Evolutionary conservation across 305 asterid species (phyloP).

Genomic region (Coffea humblotiana): DNA sequence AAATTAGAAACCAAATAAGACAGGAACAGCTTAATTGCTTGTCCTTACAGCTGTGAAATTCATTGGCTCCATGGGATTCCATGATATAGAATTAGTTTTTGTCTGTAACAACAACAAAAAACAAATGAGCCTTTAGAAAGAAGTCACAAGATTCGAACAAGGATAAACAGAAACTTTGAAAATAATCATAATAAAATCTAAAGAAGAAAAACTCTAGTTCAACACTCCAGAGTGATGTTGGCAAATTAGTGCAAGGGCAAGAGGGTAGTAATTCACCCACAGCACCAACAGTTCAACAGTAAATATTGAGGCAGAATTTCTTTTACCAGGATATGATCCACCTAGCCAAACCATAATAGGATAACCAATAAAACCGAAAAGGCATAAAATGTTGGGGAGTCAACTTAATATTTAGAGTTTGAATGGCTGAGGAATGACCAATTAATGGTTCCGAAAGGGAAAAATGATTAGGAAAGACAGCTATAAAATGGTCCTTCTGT

Average conservation of each 20-base stretch:
- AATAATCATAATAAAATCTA: not conserved
- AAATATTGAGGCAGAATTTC: not conserved
- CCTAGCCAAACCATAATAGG: not conserved
- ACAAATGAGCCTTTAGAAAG: constrained; percentile 9
- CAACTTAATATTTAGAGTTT: not conserved
- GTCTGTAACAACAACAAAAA: constrained; percentile 50
- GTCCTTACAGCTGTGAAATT: constrained; percentile 92
- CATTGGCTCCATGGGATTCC: constrained; percentile 99
- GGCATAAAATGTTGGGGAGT: not conserved
- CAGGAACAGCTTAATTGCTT: constrained; percentile 8
- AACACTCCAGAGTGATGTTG: not conserved
- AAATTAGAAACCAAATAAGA: not conserved
- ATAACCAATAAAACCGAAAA: not conserved
- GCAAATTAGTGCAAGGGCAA: not conserved
- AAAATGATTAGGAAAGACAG: not conserved
- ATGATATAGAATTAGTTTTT: constrained; percentile 81
- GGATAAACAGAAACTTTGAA: not conserved
- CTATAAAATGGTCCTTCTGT: not conserved
- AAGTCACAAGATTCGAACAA: not conserved
- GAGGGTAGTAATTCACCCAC: not conserved
- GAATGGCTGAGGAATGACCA: not conserved
- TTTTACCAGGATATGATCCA: not conserved
- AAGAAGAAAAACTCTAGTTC: not conserved
- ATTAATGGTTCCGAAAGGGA: not conserved
- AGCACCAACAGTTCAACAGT: not conserved